These are phyloP conservation scores for Aureobasidium uvarum DNA, from an alignment of 2,329 filamentous ascomycete species.

Conservation along the genomic window DNA sequence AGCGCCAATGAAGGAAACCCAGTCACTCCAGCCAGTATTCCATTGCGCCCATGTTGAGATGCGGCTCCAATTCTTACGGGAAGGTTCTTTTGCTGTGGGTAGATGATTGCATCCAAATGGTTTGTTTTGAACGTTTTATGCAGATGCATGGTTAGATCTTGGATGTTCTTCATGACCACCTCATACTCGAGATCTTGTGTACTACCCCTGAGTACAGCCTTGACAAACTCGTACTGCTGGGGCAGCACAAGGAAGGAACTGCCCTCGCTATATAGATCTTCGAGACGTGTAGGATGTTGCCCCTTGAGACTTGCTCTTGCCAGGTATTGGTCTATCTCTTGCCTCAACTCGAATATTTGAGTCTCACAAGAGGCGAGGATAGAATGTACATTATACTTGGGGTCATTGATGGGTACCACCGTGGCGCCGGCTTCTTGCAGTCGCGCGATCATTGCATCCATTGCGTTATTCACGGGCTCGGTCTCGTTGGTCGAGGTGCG, in stretches of 20 bases:
- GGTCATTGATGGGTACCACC: conserved; percentile 52
- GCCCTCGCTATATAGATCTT: conserved; percentile 49
- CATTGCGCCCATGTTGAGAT: conserved; percentile 60
- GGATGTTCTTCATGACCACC: conserved; percentile 50
- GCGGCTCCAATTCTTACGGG: conserved; percentile 58
- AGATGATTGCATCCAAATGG: conserved; percentile 58
- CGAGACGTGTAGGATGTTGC: conserved; percentile 47
- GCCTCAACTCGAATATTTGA: conserved; percentile 60
- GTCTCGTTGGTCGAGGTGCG: conserved; percentile 53
- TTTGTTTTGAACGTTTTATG: conserved; percentile 52
- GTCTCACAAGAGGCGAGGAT: conserved; percentile 55
- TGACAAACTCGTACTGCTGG: conserved; percentile 56
- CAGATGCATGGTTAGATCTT: conserved; percentile 53
- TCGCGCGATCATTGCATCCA: conserved; percentile 50
- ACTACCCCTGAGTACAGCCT: conserved; percentile 52
- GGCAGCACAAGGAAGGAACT: conserved; percentile 60
- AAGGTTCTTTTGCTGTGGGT: conserved; percentile 64
- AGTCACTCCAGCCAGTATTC: conserved; percentile 55
- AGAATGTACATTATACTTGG: conserved; percentile 52
- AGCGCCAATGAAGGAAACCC: conserved; percentile 55
- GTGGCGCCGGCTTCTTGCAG: conserved; percentile 51
- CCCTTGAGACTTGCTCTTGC: conserved; percentile 46
- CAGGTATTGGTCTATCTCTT: conserved; percentile 58
- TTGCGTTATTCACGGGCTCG: conserved; percentile 55
- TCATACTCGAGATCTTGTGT: conserved; percentile 54